Base-by-base conservation (phyloP, 1,284 basidiomycete genomes). In the Sporisorium graminicola region DNA sequence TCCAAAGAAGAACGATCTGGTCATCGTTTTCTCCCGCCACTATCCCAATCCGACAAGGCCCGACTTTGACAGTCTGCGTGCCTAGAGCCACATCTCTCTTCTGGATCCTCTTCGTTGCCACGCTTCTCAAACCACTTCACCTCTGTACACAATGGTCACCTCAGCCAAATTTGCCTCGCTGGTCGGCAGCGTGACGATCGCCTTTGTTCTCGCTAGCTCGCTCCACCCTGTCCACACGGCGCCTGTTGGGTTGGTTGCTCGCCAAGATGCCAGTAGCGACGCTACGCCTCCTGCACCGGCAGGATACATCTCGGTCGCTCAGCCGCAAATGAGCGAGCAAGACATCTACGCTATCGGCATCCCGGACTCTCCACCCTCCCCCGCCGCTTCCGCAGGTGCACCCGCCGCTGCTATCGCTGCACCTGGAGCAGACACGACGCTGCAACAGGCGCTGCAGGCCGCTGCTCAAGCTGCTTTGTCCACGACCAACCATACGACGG, bases 271-370 rank as follows among this genome's bases (percentile, higher is more conserved):
- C 6, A 1, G 18, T 7, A 44, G 24, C 33, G 44, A 57, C 24
- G 31, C 53, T 20, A 14, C 47, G 10, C 26, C 47, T 16, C 26
- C 47, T 18, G 64, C 70, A 14, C 56, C 72, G 10, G 63, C 67
- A 5, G 66, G 57, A 3, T 75, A 47, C 53, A 60, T 64, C 55
- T 63, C 63, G 18, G 72, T 75, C 10, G 63, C 72, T 29, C 72
- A 75, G 46, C 64, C 72, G 20, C 51, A 63, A 37, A 75, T 70
- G 72, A 56, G 14, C 35, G 66, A 65, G 16, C 63, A 65, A 20
- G 72, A 75, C 24, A 75, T 75, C 27, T 75, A 75, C 52, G 62
- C 59, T 6, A 35, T 75, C 18, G 72, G 72, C 0, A 70, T 70
- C 16, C 72, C 72, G 4, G 44, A 42, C 16, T 29, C 35, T 10